Evolutionary conservation across 495 filamentous ascomycete species (phyloP).

Genomic region (Hypoxylon perforatum): DNA sequence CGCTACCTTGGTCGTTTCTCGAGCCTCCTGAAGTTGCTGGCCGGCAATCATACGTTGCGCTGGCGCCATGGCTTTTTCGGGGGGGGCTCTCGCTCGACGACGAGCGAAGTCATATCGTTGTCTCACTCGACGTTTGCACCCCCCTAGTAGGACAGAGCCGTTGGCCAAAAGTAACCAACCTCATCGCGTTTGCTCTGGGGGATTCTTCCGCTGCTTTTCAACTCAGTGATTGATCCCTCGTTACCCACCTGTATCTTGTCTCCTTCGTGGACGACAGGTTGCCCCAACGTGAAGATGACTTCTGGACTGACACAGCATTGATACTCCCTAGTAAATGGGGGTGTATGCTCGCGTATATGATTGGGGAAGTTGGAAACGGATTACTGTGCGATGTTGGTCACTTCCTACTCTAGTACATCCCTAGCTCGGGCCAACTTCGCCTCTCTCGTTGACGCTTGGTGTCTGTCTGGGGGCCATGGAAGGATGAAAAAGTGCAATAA

Average conservation of each 20-base stretch:
- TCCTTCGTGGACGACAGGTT: conserved; percentile 13
- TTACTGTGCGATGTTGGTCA: conserved; percentile 6
- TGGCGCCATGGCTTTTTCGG: too few relatives aligned
- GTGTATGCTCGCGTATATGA: background rate
- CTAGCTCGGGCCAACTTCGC: background rate
- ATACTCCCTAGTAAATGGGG: background rate
- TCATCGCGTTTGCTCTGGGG: conserved; percentile 35
- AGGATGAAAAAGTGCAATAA: background rate
- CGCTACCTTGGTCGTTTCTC: too few relatives aligned
- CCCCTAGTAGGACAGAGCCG: conserved; percentile 40
- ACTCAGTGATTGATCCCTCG: conserved; percentile 9
- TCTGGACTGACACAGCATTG: conserved; percentile 17
- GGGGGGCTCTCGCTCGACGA: conserved; percentile 17
- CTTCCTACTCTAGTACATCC: background rate
- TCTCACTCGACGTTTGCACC: conserved; percentile 43
- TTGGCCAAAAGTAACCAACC: conserved; percentile 41
- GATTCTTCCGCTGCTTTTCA: conserved; percentile 13
- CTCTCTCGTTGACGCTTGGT: background rate
- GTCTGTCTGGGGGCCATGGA: too few relatives aligned
- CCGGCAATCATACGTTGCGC: too few relatives aligned
- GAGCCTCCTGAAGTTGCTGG: too few relatives aligned
- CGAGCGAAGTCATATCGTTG: conserved; percentile 38
- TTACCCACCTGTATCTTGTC: conserved; percentile 27
- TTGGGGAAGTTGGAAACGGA: background rate
- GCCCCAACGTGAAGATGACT: conserved; percentile 5